Evolutionary conservation across 2,329 filamentous ascomycete species (phyloP).

Genomic region (Colletotrichum gloeosporioides): DNA sequence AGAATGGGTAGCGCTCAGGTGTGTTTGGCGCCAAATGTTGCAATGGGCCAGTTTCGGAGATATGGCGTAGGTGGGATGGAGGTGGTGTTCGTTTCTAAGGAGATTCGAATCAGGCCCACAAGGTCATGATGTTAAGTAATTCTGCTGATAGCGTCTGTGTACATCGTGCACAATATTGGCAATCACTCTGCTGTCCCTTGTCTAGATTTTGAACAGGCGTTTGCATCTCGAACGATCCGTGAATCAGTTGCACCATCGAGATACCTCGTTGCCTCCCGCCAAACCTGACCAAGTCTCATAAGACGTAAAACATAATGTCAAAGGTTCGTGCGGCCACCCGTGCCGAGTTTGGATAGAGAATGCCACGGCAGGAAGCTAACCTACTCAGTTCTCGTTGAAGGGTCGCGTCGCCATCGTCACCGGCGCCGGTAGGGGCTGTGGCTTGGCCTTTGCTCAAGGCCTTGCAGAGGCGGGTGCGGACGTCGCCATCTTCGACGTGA

Average conservation of each 20-base stretch:
- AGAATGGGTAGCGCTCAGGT: background rate
- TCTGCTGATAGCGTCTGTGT: background rate
- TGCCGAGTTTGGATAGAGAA: background rate
- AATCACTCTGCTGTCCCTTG: background rate
- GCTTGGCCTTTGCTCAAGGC: constrained; percentile 31
- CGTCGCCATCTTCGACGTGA: constrained; percentile 14
- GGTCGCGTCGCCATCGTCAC: constrained; percentile 52
- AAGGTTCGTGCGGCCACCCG: background rate
- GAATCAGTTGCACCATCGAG: background rate
- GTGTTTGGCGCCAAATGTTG: background rate
- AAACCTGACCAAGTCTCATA: background rate
- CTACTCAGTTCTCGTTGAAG: constrained; percentile 49
- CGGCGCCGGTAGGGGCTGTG: constrained; percentile 50
- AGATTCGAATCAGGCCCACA: background rate
- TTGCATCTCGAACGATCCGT: background rate
- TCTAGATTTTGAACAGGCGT: background rate
- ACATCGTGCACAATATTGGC: background rate
- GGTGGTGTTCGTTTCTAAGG: background rate
- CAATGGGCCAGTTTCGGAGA: background rate
- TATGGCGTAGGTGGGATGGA: background rate
- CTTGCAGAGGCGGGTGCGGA: constrained; percentile 12
- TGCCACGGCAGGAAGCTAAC: background rate
- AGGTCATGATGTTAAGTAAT: background rate
- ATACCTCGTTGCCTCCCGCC: background rate
- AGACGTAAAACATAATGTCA: background rate